Conservation (phyloP, 495 filamentous ascomycete species). For the Penicillium antarcticum region DNA sequence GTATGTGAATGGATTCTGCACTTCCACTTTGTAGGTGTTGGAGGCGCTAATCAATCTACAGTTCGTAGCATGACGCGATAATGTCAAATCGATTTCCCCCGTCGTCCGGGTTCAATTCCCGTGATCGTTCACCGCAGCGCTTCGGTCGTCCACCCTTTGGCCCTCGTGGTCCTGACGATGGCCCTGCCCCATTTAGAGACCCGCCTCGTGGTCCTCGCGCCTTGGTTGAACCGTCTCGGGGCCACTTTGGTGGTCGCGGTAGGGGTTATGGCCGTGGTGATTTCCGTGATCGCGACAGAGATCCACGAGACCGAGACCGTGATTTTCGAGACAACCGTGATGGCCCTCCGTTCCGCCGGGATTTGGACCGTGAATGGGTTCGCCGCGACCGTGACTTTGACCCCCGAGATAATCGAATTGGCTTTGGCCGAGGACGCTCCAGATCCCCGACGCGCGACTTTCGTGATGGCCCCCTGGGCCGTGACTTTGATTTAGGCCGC, state of each 20-base stretch:
- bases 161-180: slow-evolving; percentile 41
- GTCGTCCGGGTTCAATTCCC: slow-evolving; percentile 48
- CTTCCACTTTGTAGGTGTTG: background rate
- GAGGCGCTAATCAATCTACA: slow-evolving; percentile 4
- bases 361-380: slow-evolving; percentile 36
- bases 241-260: slow-evolving; percentile 38
- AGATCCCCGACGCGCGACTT: slow-evolving; percentile 49
- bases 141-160: slow-evolving; percentile 40
- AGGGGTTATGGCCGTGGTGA: slow-evolving; percentile 56
- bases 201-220: slow-evolving; percentile 73
- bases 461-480: slow-evolving; percentile 38
- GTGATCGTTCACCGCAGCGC: slow-evolving; percentile 46
- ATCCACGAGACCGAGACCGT: slow-evolving; percentile 42
- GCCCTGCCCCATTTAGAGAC: slow-evolving; percentile 41
- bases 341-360: slow-evolving; percentile 35
- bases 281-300: slow-evolving; percentile 57
- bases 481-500: slow-evolving; percentile 42
- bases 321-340: slow-evolving; percentile 42
- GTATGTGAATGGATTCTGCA: slow-evolving; percentile 3
- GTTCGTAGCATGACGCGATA: slow-evolving; percentile 44
- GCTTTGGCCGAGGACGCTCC: slow-evolving; percentile 44
- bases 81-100: slow-evolving; percentile 47
- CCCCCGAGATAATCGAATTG: slow-evolving; percentile 34
- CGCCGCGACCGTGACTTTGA: slow-evolving; percentile 43
- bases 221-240: slow-evolving; percentile 60